Conservation (phyloP, 352 stramenopile species). For the Proteromonas lacertae region DNA sequence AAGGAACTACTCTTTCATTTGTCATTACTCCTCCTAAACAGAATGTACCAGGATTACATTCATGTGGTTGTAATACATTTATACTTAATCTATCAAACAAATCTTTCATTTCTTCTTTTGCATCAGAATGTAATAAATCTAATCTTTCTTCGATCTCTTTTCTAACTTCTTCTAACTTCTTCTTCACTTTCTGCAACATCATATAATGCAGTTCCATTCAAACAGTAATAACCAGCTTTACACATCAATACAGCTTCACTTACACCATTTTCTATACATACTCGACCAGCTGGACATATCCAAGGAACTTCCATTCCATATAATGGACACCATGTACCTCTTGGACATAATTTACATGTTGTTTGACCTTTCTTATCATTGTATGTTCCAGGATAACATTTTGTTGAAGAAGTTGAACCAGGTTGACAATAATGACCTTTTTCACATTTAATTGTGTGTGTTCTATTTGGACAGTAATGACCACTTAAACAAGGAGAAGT, state of each 20-base stretch:
- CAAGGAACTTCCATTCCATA: conserved; percentile 26
- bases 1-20: conserved; percentile 45
- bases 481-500: conserved; percentile 11
- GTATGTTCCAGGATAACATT: conserved; percentile 70
- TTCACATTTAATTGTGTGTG: conserved; percentile 37
- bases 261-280: conserved; percentile 59
- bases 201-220: conserved; percentile 50
- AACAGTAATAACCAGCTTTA: conserved; percentile 58
- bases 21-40: conserved; percentile 71
- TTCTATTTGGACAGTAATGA: conserved; percentile 63
- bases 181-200: conserved; percentile 21
- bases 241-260: conserved; percentile 41
- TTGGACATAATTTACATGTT: conserved; percentile 64
- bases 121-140: too few relatives aligned
- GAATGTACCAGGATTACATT: conserved; percentile 57
- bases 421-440: too few relatives aligned
- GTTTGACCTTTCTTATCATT: conserved; percentile 31
- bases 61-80: conserved; percentile 19
- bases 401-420: background rate
- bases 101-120: too few relatives aligned
- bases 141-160: too few relatives aligned
- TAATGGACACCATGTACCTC: conserved; percentile 59
- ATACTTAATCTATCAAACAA: too few relatives aligned
- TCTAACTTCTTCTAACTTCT: too few relatives aligned
- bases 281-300: conserved; percentile 60